A percentile compares a stretch with the other conserved stretches of the same genome.
phyloP scores from a whole-genome alignment of 2,329 filamentous ascomycete species.

The Didymella keratinophila region DNA sequence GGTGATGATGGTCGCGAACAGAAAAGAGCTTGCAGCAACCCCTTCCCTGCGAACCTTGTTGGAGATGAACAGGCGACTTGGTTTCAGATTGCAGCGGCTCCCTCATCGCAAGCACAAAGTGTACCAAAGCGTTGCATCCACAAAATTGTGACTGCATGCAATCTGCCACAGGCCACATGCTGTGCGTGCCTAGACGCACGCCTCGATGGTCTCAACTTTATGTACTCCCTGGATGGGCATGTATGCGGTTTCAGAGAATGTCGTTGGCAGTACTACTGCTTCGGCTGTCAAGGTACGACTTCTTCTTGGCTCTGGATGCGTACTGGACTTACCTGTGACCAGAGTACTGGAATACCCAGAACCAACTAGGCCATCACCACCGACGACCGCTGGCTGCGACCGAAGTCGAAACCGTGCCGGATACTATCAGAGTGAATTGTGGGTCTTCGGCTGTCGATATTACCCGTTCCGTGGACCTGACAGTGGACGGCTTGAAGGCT shows the following conservation, averaged over 20 bases:
- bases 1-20: constrained; percentile 1
- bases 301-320: not conserved
- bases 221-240: constrained; percentile 14
- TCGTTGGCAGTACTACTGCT: constrained; percentile 18
- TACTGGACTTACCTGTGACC: not conserved
- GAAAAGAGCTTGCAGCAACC: constrained; percentile 17
- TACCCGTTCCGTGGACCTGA: constrained; percentile 17
- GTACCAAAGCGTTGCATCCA: constrained; percentile 23
- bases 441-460: constrained; percentile 9
- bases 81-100: not conserved
- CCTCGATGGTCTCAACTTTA: constrained; percentile 8
- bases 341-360: constrained; percentile 3
- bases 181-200: constrained; percentile 25
- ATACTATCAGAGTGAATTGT: constrained; percentile 3
- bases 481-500: constrained; percentile 13
- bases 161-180: constrained; percentile 18
- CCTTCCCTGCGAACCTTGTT: not conserved
- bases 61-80: not conserved
- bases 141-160: constrained; percentile 22
- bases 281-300: constrained; percentile 15
- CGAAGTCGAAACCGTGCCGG: constrained; percentile 1
- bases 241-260: not conserved
- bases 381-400: constrained; percentile 1
- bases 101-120: constrained; percentile 1
- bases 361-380: not conserved